phyloP scores from a whole-genome alignment of 495 filamentous ascomycete species.

The Penicillium ucsense region DNA sequence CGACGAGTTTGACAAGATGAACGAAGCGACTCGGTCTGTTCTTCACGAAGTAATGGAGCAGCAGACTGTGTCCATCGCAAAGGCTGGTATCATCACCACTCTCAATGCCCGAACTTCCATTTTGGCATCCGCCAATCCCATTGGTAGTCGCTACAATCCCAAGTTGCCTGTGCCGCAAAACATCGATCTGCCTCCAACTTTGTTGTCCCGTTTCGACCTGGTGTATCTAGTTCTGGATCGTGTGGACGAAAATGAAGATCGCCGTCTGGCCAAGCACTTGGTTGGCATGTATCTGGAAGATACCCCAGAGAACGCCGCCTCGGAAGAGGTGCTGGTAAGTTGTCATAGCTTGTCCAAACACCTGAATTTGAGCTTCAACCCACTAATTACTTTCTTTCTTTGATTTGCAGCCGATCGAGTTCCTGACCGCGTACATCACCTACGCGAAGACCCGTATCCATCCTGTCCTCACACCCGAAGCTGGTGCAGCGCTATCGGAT shows the following conservation, averaged over 20 bases:
- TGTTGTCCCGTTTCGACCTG: constrained; percentile 91
- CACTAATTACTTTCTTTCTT: not conserved
- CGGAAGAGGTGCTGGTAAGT: constrained; percentile 67
- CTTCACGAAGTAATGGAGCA: constrained; percentile 99
- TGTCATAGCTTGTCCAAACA: no score
- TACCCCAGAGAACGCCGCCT: constrained; percentile 73
- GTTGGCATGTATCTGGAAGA: constrained; percentile 97
- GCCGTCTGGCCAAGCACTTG: constrained; percentile 81
- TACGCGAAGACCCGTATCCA: constrained; percentile 86
- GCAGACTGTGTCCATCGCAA: constrained; percentile 96
- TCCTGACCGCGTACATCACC: constrained; percentile 93
- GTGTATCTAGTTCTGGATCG: constrained; percentile 95
- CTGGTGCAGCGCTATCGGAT: constrained; percentile 68
- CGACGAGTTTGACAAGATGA: constrained; percentile 99
- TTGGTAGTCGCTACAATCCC: constrained; percentile 93
- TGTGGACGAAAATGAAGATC: constrained; percentile 79
- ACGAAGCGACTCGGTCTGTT: constrained; percentile 86
- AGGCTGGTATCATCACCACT: constrained; percentile 97
- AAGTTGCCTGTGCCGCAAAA: constrained; percentile 94
- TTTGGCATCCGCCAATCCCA: constrained; percentile 92
- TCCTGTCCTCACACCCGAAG: constrained; percentile 65
- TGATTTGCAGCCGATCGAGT: constrained; percentile 65
- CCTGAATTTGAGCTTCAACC: no score
- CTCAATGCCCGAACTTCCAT: constrained; percentile 92
- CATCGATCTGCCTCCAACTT: constrained; percentile 90